These are phyloP conservation scores for Fusarium succisae DNA, from an alignment of 2,329 filamentous ascomycete genomes.

Conservation along the genomic window DNA sequence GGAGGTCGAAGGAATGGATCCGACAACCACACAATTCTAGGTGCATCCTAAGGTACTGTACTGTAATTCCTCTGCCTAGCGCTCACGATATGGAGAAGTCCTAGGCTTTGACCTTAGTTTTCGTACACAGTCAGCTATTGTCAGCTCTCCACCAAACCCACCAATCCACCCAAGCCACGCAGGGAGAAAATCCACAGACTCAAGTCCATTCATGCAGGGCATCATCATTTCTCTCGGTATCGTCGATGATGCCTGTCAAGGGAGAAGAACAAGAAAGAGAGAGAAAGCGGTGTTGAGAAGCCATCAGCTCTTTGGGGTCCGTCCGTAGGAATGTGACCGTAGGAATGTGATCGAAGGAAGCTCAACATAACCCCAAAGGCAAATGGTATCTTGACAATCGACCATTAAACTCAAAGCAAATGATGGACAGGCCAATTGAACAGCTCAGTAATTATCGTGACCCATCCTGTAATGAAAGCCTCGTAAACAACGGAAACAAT, in stretches of 20 bases:
- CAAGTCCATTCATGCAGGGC: slow-evolving; percentile 27
- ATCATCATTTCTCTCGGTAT: slow-evolving; percentile 12
- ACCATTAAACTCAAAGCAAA: slow-evolving; percentile 4
- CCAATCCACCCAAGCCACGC: slow-evolving; percentile 28
- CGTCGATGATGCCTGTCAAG: slow-evolving; percentile 13
- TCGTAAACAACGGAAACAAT: background rate
- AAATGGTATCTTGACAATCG: background rate
- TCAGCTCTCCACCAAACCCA: slow-evolving; percentile 12
- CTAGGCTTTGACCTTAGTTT: background rate
- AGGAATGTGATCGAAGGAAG: slow-evolving; percentile 19
- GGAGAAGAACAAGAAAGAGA: background rate
- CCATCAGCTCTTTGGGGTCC: background rate
- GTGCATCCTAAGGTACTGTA: background rate
- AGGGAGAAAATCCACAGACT: slow-evolving; percentile 18
- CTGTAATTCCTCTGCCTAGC: slow-evolving; percentile 9
- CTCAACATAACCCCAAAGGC: background rate
- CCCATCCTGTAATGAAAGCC: background rate
- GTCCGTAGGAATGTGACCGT: slow-evolving; percentile 20
- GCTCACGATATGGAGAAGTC: slow-evolving; percentile 2
- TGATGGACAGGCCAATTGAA: background rate
- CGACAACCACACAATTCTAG: background rate
- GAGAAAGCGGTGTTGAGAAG: background rate
- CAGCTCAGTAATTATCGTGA: background rate
- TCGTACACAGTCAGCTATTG: slow-evolving; percentile 19
- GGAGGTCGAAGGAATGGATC: slow-evolving; percentile 14